phyloP scores from a whole-genome alignment of 192 early-diverging fungal species.

The Backusella luteola region DNA sequence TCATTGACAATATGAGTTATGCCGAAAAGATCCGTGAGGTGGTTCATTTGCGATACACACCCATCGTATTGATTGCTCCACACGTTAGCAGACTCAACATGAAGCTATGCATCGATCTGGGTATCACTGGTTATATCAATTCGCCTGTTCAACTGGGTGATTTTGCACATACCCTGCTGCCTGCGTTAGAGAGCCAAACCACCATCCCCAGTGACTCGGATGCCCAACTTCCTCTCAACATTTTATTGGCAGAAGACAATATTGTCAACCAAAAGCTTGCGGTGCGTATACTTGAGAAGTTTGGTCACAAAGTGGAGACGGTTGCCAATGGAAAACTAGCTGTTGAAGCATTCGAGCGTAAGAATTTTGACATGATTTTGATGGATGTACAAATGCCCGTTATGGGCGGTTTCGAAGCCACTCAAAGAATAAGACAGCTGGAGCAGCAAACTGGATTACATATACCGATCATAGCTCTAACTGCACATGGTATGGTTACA shows the following conservation, averaged over 20 bases:
- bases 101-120: slow-evolving; percentile 65
- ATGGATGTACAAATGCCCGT: slow-evolving; percentile 94
- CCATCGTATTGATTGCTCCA: slow-evolving; percentile 68
- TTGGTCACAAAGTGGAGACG: slow-evolving; percentile 73
- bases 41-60: slow-evolving; percentile 64
- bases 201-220: slow-evolving; percentile 59
- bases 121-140: slow-evolving; percentile 72
- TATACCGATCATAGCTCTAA: slow-evolving; percentile 82
- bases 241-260: slow-evolving; percentile 86
- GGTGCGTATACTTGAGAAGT: slow-evolving; percentile 69
- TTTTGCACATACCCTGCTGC: slow-evolving; percentile 66
- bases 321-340: slow-evolving; percentile 80
- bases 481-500: slow-evolving; percentile 54
- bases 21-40: slow-evolving; percentile 63
- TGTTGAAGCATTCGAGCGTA: slow-evolving; percentile 63
- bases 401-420: slow-evolving; percentile 89
- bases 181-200: slow-evolving; percentile 68
- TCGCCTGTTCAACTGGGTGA: slow-evolving; percentile 59
- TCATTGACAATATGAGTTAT: slow-evolving; percentile 61
- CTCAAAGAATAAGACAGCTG: slow-evolving; percentile 71
- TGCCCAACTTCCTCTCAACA: slow-evolving; percentile 63
- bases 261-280: slow-evolving; percentile 86
- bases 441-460: slow-evolving; percentile 44
- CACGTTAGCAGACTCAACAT: slow-evolving; percentile 58
- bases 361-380: slow-evolving; percentile 66